Evolutionary conservation across 2,329 filamentous ascomycete species (phyloP).

Genomic region (Arthroderma sp.): DNA sequence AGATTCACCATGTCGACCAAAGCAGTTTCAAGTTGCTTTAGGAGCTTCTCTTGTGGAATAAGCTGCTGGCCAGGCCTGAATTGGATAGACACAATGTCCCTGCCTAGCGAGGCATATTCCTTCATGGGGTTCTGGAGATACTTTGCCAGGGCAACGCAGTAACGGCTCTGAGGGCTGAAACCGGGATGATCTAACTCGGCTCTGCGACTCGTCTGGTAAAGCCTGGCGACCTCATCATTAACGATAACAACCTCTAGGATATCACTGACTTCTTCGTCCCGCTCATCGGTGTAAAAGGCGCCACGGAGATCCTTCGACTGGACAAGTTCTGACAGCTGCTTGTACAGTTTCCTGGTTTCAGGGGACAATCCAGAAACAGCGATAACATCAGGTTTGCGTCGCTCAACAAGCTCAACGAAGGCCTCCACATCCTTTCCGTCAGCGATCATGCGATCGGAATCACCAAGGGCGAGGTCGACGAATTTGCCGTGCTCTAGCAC

Average conservation of each 20-base stretch:
- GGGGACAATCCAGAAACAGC: slow-evolving; percentile 80
- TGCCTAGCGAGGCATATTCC: slow-evolving; percentile 86
- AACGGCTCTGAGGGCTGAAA: slow-evolving; percentile 65
- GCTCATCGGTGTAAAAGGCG: slow-evolving; percentile 75
- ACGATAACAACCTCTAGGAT: slow-evolving; percentile 79
- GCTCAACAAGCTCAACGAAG: slow-evolving; percentile 67
- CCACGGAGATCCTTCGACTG: slow-evolving; percentile 65
- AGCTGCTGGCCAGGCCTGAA: slow-evolving; percentile 88
- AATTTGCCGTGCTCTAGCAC: slow-evolving; percentile 84
- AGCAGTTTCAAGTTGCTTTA: slow-evolving; percentile 80
- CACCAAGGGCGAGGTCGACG: slow-evolving; percentile 57
- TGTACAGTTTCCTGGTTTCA: slow-evolving; percentile 72
- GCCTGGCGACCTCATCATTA: slow-evolving; percentile 91
- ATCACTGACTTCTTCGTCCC: slow-evolving; percentile 62
- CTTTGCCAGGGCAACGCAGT: slow-evolving; percentile 76
- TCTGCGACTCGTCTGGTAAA: slow-evolving; percentile 83
- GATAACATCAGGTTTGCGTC: slow-evolving; percentile 77
- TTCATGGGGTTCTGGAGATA: slow-evolving; percentile 95
- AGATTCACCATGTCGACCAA: slow-evolving; percentile 99
- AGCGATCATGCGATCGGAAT: slow-evolving; percentile 54
- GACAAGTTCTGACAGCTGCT: slow-evolving; percentile 67
- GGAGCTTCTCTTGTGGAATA: slow-evolving; percentile 73
- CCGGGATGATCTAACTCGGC: slow-evolving; percentile 70
- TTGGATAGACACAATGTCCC: slow-evolving; percentile 71
- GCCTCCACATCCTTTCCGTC: slow-evolving; percentile 53